These are phyloP conservation scores for Talaromyces amestolkiae DNA, from an alignment of 2,329 filamentous ascomycete genomes.

Conservation along the genomic window DNA sequence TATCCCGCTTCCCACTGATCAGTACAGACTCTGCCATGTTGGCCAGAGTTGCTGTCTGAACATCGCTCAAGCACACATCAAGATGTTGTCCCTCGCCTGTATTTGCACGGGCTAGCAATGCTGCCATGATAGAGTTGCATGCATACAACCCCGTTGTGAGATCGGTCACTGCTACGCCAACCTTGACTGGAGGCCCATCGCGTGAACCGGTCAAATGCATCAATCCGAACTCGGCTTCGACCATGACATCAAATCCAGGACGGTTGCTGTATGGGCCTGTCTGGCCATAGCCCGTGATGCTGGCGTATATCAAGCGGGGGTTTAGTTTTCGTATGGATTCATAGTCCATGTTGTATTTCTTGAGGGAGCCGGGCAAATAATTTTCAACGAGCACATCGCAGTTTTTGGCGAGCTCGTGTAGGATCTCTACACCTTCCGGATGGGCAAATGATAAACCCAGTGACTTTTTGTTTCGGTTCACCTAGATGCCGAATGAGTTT, in stretches of 20 bases:
- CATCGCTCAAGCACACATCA: constrained; percentile 87
- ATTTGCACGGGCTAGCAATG: constrained; percentile 68
- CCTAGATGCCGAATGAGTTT: constrained; percentile 50
- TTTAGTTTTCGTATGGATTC: constrained; percentile 77
- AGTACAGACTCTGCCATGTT: constrained; percentile 93
- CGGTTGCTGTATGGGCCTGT: constrained; percentile 84
- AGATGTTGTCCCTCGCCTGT: constrained; percentile 87
- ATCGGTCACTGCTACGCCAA: constrained; percentile 97
- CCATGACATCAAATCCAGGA: constrained; percentile 98
- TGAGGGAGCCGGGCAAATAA: constrained; percentile 83
- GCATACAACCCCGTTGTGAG: constrained; percentile 93
- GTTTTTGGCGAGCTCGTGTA: constrained; percentile 78
- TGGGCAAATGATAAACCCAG: constrained; percentile 88
- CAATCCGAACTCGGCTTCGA: constrained; percentile 94
- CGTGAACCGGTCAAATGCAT: constrained; percentile 96
- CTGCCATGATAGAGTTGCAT: constrained; percentile 92
- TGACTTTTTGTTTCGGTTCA: constrained; percentile 96
- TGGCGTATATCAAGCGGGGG: constrained; percentile 84
- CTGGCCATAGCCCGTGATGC: constrained; percentile 95
- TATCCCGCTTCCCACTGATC: constrained; percentile 81
- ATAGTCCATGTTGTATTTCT: constrained; percentile 91
- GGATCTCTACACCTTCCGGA: constrained; percentile 74
- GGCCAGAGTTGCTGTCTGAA: constrained; percentile 88
- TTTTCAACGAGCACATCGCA: constrained; percentile 96
- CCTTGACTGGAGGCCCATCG: constrained; percentile 90